Evolutionary conservation across 371 early-diverging fungal species (phyloP).

Genomic region (Choanephora cucurbitarum): DNA sequence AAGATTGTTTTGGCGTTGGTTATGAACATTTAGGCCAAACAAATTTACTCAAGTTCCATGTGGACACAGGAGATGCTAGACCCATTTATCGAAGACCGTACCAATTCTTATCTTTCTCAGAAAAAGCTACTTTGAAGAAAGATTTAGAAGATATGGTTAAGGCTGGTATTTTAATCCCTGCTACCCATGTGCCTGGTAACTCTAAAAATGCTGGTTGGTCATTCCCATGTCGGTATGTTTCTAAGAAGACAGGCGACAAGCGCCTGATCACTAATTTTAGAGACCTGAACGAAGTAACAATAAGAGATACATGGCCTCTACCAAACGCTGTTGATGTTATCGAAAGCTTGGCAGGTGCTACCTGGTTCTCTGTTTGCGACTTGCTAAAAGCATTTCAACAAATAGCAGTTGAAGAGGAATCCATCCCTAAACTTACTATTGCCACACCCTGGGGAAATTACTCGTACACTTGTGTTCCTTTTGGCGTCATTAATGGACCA

Average conservation of each 20-base stretch:
- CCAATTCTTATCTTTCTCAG: not conserved
- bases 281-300: constrained; percentile 12
- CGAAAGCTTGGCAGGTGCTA: constrained; percentile 1
- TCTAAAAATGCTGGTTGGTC: constrained; percentile 3
- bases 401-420: not conserved
- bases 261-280: constrained; percentile 8
- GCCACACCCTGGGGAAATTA: not conserved
- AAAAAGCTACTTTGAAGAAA: not conserved
- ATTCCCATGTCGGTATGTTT: constrained; percentile 10
- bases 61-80: too few species aligned
- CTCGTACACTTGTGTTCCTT: not conserved
- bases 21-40: too few species aligned
- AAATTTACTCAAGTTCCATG: too few species aligned
- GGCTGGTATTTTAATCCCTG: not conserved
- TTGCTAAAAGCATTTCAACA: not conserved
- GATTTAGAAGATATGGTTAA: constrained; percentile 6
- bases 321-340: constrained; percentile 2
- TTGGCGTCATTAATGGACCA: too few species aligned
- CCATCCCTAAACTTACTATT: not conserved
- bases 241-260: constrained; percentile 9
- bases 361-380: not conserved
- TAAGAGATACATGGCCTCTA: constrained; percentile 10
- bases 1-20: too few species aligned
- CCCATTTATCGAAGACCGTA: not conserved
- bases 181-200: constrained; percentile 2